Percentiles rank a stretch among this genome's conserved stretches.
Evolutionary conservation across 495 filamentous ascomycete species (phyloP).

Genomic region (Penicillium cosmopolitanum): DNA sequence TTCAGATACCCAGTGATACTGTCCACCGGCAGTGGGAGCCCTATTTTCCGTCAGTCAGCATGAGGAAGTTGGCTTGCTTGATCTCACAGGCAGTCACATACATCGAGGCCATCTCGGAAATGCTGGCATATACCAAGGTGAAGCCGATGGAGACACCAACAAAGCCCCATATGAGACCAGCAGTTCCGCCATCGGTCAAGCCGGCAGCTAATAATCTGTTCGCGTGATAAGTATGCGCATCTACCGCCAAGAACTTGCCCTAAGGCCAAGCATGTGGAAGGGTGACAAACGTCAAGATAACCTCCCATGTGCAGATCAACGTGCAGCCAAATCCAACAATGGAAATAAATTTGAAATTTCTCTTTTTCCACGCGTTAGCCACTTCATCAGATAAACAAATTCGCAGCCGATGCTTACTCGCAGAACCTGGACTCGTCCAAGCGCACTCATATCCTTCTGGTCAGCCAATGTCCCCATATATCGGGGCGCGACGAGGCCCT

Average conservation of each 20-base stretch:
- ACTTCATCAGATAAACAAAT: no score
- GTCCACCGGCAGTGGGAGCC: slow-evolving; percentile 53
- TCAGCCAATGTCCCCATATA: slow-evolving; percentile 47
- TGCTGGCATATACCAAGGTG: slow-evolving; percentile 51
- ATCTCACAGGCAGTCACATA: slow-evolving; percentile 20
- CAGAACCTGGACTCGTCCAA: slow-evolving; percentile 49
- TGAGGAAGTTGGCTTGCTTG: background rate
- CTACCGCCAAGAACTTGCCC: background rate
- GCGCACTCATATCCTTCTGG: slow-evolving; percentile 46
- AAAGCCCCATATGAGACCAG: slow-evolving; percentile 61
- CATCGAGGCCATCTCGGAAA: slow-evolving; percentile 64
- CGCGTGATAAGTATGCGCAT: background rate
- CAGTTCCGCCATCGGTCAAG: slow-evolving; percentile 59
- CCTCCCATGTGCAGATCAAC: slow-evolving; percentile 52
- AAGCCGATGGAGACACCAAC: slow-evolving; percentile 52
- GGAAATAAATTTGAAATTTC: slow-evolving; percentile 54
- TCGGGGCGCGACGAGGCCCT: slow-evolving; percentile 39
- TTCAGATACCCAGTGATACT: slow-evolving; percentile 65
- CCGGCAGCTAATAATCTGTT: slow-evolving; percentile 44
- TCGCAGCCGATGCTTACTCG: slow-evolving; percentile 31
- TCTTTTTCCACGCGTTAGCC: slow-evolving; percentile 31
- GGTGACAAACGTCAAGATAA: slow-evolving; percentile 45
- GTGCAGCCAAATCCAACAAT: slow-evolving; percentile 52
- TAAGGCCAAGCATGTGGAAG: slow-evolving; percentile 1
- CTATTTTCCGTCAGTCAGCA: slow-evolving; percentile 21